Conservation (phyloP, 2,329 filamentous ascomycete species). For the Aspergillus ustus region DNA sequence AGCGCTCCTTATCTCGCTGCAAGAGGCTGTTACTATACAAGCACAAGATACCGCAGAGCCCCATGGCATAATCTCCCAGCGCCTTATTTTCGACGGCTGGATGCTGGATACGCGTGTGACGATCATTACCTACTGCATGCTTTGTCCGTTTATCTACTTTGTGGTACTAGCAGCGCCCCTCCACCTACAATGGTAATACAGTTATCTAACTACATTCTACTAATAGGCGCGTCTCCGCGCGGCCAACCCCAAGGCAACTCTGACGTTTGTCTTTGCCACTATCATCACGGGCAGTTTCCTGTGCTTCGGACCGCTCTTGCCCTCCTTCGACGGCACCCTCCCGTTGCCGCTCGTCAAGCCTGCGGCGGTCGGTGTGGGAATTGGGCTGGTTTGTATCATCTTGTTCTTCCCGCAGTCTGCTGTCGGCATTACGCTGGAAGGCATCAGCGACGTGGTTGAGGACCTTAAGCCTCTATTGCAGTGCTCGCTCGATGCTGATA, state of each 20-base stretch:
- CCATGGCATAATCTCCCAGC: constrained; percentile 35
- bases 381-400: constrained; percentile 51
- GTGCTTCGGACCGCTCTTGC: constrained; percentile 48
- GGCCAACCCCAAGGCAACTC: constrained; percentile 51
- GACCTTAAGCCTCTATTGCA: constrained; percentile 37
- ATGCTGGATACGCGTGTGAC: constrained; percentile 56
- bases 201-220: background rate
- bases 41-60: constrained; percentile 37
- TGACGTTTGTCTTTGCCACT: constrained; percentile 53
- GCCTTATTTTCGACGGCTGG: constrained; percentile 50
- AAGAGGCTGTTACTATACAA: constrained; percentile 29
- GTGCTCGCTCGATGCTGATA: constrained; percentile 30
- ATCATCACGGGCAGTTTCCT: constrained; percentile 55
- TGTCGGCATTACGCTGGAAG: constrained; percentile 48
- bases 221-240: constrained; percentile 52
- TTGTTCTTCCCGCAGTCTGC: constrained; percentile 57
- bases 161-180: constrained; percentile 25
- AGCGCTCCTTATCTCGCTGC: constrained; percentile 39
- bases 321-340: constrained; percentile 47
- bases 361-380: constrained; percentile 51
- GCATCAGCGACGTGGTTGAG: constrained; percentile 35
- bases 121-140: constrained; percentile 41
- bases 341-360: constrained; percentile 50
- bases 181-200: background rate
- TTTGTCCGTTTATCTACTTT: constrained; percentile 52